Evolutionary conservation across 371 early-diverging fungal genomes (phyloP).

Genomic region (Nematocida minor): DNA sequence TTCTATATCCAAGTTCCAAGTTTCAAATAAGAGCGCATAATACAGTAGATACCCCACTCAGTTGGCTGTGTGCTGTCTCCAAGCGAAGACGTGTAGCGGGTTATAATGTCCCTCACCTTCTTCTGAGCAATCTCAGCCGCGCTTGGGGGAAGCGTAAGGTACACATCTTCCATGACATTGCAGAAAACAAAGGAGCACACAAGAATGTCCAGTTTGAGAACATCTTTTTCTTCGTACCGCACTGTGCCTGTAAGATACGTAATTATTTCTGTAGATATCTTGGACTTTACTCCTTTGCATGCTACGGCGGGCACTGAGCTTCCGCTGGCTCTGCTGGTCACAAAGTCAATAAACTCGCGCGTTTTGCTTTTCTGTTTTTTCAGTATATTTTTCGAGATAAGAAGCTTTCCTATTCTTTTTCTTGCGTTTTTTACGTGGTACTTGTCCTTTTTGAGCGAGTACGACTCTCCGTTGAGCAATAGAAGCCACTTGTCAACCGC

Average conservation of each 20-base stretch:
- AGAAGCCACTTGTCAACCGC: conserved; percentile 23
- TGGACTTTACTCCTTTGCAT: conserved; percentile 11
- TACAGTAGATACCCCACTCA: conserved; percentile 31
- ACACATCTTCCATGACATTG: conserved; percentile 24
- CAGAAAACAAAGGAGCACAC: conserved; percentile 37
- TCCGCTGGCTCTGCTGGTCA: background rate
- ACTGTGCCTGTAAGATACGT: conserved; percentile 8
- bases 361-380: conserved; percentile 25
- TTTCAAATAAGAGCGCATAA: conserved; percentile 28
- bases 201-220: conserved; percentile 8
- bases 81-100: background rate
- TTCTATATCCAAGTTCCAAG: conserved; percentile 33
- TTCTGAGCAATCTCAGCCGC: conserved; percentile 14
- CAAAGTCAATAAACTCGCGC: background rate
- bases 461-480: conserved; percentile 40
- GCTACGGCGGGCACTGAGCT: background rate
- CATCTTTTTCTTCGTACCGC: conserved; percentile 11
- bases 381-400: conserved; percentile 39
- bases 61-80: background rate
- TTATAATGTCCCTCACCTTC: conserved; percentile 24
- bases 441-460: conserved; percentile 26
- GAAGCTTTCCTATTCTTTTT: background rate
- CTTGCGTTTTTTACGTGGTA: conserved; percentile 42
- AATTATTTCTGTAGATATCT: background rate
- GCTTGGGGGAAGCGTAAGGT: conserved; percentile 8